Evolutionary conservation across 345 rosid species (phyloP).

Genomic region (Cardamine occulta): DNA sequence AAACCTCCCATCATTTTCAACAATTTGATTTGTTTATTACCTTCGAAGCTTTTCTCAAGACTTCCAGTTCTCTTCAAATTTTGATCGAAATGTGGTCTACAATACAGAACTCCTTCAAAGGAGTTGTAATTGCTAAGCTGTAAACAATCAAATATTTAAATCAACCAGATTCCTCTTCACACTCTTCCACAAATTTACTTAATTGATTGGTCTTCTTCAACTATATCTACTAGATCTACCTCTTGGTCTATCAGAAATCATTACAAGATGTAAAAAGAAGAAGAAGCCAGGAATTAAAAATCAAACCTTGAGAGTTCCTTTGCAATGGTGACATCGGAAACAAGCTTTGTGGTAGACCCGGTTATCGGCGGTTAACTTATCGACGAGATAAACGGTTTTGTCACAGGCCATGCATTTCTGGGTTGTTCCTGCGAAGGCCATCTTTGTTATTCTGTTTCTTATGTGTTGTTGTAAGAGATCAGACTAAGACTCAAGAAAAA

Average conservation of each 20-base stretch:
- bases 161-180: conserved; percentile 15
- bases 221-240: conserved; percentile 32
- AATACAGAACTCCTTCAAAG: conserved; percentile 94
- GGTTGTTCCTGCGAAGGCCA: conserved; percentile 99
- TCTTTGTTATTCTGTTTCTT: conserved; percentile 23
- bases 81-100: conserved; percentile 99
- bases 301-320: conserved; percentile 92
- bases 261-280: background rate
- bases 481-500: conserved; percentile 19
- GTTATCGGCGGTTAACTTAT: conserved; percentile 96
- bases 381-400: conserved; percentile 95
- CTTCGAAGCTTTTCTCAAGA: conserved; percentile 97
- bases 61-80: conserved; percentile 96
- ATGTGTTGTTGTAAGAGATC: conserved; percentile 25
- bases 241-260: background rate
- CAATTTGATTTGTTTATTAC: conserved; percentile 42
- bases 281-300: background rate
- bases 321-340: conserved; percentile 99
- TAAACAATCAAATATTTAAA: conserved; percentile 21
- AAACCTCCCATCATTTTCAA: background rate
- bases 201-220: conserved; percentile 5
- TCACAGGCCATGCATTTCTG: conserved; percentile 99
- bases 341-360: conserved; percentile 90
- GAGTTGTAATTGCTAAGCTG: conserved; percentile 98
- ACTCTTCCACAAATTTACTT: conserved; percentile 1